A percentile compares a stretch with the other conserved stretches of the same genome.
Evolutionary conservation across 306 rosid species (phyloP).

Genomic region (Prunus mongolica): DNA sequence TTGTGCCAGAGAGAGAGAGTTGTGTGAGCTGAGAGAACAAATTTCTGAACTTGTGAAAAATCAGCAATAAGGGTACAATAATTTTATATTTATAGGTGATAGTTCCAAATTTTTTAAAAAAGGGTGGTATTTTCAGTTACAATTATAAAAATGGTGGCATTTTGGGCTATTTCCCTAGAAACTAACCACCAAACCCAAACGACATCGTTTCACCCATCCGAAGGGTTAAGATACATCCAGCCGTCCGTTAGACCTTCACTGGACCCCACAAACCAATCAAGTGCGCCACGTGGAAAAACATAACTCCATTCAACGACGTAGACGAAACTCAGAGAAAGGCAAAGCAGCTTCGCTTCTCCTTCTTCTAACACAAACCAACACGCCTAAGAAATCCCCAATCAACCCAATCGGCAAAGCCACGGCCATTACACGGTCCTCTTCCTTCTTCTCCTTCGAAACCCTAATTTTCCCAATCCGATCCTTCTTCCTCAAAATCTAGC

Average conservation of each 20-base stretch:
- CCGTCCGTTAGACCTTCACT: neutral
- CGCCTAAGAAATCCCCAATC: constrained; percentile 28
- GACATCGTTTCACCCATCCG: neutral
- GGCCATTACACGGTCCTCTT: constrained; percentile 9
- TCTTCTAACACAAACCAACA: constrained; percentile 16
- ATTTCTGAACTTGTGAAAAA: too few species aligned
- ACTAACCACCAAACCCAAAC: neutral
- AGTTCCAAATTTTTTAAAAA: too few species aligned
- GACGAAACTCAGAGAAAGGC: neutral
- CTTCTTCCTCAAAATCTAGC: neutral
- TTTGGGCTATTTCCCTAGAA: too few species aligned
- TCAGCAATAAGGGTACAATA: too few species aligned
- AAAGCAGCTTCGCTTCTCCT: constrained; percentile 17
- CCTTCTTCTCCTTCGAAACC: neutral
- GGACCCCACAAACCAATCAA: neutral
- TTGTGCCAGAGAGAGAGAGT: too few species aligned
- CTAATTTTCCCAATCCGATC: neutral
- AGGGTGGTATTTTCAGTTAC: too few species aligned
- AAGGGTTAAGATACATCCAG: neutral
- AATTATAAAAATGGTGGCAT: too few species aligned
- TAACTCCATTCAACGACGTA: constrained; percentile 3
- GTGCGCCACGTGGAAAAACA: constrained; percentile 13
- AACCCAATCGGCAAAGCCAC: neutral
- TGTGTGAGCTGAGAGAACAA: too few species aligned
- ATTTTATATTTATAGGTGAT: too few species aligned